Conservation (phyloP, 2,329 filamentous ascomycete genomes). For the Colletotrichum sp. region DNA sequence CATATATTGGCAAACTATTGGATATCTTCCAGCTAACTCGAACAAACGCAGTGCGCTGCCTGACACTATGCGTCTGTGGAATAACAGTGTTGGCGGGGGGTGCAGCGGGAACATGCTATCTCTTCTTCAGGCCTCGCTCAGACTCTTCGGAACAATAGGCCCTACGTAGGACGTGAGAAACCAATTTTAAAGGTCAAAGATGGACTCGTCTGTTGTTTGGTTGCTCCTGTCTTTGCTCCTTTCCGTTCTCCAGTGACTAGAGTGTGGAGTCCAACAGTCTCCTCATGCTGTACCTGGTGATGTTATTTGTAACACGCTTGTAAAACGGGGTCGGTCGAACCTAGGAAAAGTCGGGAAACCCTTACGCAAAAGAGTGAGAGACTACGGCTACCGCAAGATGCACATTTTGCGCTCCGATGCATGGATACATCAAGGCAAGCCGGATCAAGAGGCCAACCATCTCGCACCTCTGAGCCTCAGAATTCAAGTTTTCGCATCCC, state of each 20-base stretch:
- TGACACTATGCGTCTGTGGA: neutral
- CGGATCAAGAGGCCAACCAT: neutral
- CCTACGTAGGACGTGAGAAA: neutral
- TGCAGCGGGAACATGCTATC: neutral
- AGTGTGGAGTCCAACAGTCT: neutral
- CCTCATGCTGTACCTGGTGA: neutral
- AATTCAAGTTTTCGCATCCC: neutral
- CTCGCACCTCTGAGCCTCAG: neutral
- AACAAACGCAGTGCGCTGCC: neutral
- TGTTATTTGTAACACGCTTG: neutral
- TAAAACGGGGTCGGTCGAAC: neutral
- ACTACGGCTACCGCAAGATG: neutral
- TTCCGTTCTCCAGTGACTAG: neutral
- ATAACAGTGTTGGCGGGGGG: neutral
- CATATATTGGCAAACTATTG: neutral
- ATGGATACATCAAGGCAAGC: neutral
- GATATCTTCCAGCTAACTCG: neutral
- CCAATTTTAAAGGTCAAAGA: neutral
- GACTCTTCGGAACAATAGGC: neutral
- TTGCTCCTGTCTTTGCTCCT: neutral
- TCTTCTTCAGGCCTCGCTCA: neutral
- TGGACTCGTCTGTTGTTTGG: neutral
- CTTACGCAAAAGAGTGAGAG: neutral
- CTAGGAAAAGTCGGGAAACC: neutral
- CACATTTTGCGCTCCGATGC: neutral